Percentiles rank a stretch among this genome's conserved stretches.
Evolutionary conservation across 2,329 filamentous ascomycete species (phyloP).

Genomic region (Xylaria hypoxylon): DNA sequence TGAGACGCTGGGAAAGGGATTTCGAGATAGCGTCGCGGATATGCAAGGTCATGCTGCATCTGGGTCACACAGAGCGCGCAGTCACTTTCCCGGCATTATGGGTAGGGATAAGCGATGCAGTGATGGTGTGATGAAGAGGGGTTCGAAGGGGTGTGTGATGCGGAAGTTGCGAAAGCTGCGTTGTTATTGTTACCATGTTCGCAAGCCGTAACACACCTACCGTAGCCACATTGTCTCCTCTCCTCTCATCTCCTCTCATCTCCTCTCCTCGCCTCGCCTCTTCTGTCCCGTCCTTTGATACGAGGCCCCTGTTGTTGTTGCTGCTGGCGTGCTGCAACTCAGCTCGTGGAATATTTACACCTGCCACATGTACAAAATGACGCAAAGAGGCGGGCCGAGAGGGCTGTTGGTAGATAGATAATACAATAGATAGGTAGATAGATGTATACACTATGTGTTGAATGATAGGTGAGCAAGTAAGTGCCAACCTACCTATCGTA

Average conservation of each 20-base stretch:
- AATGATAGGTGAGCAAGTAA: neutral
- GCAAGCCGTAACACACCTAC: constrained; percentile 17
- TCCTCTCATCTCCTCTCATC: no score
- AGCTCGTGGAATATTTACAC: constrained; percentile 17
- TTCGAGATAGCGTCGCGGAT: constrained; percentile 41
- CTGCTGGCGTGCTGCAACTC: constrained; percentile 11
- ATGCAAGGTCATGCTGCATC: constrained; percentile 45
- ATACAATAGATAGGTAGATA: neutral
- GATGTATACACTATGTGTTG: neutral
- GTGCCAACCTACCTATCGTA: no score
- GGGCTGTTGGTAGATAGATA: constrained; percentile 1
- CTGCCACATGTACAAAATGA: constrained; percentile 1
- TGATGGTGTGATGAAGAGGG: constrained; percentile 40
- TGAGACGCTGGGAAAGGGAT: constrained; percentile 38
- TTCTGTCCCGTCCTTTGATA: neutral
- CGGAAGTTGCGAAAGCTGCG: neutral
- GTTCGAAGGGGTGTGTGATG: constrained; percentile 35
- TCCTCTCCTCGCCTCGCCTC: no score
- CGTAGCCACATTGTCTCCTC: neutral
- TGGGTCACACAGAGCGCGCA: constrained; percentile 43
- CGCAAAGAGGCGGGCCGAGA: neutral
- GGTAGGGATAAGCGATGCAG: constrained; percentile 46
- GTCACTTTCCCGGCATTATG: constrained; percentile 44
- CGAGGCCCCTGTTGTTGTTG: constrained; percentile 9
- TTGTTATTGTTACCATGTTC: constrained; percentile 1